Conservation (phyloP, 495 filamentous ascomycete genomes). For the Penicillium pancosmium region DNA sequence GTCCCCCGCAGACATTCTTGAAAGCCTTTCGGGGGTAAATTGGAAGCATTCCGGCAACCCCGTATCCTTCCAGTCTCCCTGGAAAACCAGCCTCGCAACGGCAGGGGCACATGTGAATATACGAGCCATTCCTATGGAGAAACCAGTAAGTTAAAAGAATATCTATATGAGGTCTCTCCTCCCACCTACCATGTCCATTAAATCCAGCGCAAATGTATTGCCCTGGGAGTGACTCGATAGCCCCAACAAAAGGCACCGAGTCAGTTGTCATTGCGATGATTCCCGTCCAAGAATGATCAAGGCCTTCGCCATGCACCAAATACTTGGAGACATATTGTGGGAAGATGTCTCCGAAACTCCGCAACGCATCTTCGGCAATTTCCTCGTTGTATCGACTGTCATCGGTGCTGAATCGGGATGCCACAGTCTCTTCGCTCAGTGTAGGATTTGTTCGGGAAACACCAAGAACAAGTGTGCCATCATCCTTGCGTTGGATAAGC, state of each 20-base stretch:
- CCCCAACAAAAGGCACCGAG: conserved; percentile 35
- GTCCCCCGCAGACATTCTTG: conserved; percentile 16
- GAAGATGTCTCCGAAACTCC: conserved; percentile 25
- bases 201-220: conserved; percentile 41
- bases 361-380: conserved; percentile 29
- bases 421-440: conserved; percentile 23
- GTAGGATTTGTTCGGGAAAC: conserved; percentile 34
- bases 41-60: conserved; percentile 36
- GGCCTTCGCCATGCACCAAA: conserved; percentile 28
- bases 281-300: conserved; percentile 37
- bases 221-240: conserved; percentile 27
- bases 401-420: conserved; percentile 27
- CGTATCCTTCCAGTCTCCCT: conserved; percentile 26
- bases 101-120: conserved; percentile 39
- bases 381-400: conserved; percentile 31
- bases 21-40: conserved; percentile 23
- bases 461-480: conserved; percentile 34
- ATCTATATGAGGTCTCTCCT: background rate
- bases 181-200: conserved; percentile 33
- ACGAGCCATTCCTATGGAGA: conserved; percentile 32
- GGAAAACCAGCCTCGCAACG: conserved; percentile 28
- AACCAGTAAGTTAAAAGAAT: too few species aligned
- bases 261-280: conserved; percentile 40
- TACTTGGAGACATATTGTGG: conserved; percentile 9
- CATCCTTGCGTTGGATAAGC: conserved; percentile 27